These are phyloP conservation scores for Crataegus laevigata DNA, from an alignment of 306 rosid genomes.

Conservation along the genomic window DNA sequence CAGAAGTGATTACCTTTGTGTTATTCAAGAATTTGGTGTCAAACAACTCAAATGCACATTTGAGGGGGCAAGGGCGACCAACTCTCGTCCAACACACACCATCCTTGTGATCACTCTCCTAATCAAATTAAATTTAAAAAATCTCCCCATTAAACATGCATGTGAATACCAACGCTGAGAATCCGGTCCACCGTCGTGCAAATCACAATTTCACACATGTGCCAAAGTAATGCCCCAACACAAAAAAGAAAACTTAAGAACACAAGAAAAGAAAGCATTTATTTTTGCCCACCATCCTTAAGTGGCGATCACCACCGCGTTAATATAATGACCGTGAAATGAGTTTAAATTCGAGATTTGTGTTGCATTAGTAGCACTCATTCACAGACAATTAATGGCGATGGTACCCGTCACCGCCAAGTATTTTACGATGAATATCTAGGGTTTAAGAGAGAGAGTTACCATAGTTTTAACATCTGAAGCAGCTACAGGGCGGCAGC, in stretches of 20 bases:
- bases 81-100: constrained; percentile 11
- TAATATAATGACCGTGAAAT: too few species aligned
- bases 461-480: not conserved
- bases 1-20: constrained; percentile 29
- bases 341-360: too few species aligned
- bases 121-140: constrained; percentile 4
- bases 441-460: not conserved
- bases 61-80: constrained; percentile 23
- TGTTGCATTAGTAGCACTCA: too few species aligned
- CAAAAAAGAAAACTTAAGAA: not conserved
- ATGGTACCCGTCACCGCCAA: too few species aligned
- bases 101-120: constrained; percentile 37
- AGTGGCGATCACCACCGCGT: too few species aligned
- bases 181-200: fast-evolving
- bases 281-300: too few species aligned
- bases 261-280: too few species aligned
- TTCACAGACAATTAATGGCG: too few species aligned
- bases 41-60: constrained; percentile 40
- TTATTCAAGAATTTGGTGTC: constrained; percentile 60
- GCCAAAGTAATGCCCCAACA: not conserved
- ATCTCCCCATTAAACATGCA: not conserved
- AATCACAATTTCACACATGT: too few species aligned
- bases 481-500: not conserved
- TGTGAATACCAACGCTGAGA: not conserved
- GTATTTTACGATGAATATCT: too few species aligned